These are phyloP conservation scores for Amauroascus verrucosus DNA, from an alignment of 2,329 filamentous ascomycete species.

Conservation along the genomic window DNA sequence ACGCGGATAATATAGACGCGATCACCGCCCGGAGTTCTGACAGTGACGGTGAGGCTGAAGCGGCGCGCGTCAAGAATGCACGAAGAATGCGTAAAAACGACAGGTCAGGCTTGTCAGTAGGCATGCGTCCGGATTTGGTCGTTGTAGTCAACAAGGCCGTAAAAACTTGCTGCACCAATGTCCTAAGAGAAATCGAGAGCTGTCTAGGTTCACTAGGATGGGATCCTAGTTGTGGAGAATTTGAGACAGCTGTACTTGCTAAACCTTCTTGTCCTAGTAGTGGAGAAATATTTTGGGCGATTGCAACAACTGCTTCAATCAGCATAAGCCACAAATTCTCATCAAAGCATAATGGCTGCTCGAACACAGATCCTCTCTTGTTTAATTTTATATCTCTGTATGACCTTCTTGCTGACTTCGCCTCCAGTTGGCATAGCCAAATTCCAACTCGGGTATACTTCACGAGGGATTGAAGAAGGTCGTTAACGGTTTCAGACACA, in stretches of 20 bases:
- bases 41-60: constrained; percentile 70
- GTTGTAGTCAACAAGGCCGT: constrained; percentile 66
- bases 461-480: constrained; percentile 65
- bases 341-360: constrained; percentile 49
- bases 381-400: constrained; percentile 25
- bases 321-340: constrained; percentile 58
- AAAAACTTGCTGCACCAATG: constrained; percentile 80
- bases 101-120: constrained; percentile 43
- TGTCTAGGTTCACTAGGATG: constrained; percentile 27
- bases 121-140: constrained; percentile 23
- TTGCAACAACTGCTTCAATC: constrained; percentile 51
- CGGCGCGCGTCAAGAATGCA: constrained; percentile 75
- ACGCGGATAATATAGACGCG: constrained; percentile 83
- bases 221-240: neutral
- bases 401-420: constrained; percentile 44
- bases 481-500: constrained; percentile 57
- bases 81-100: constrained; percentile 83
- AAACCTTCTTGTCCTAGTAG: constrained; percentile 7
- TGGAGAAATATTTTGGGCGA: constrained; percentile 50
- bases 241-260: neutral
- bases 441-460: constrained; percentile 90
- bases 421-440: constrained; percentile 87
- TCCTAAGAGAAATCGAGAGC: constrained; percentile 58
- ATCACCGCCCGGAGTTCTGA: constrained; percentile 78
- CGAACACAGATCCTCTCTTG: constrained; percentile 36